These are phyloP conservation scores for Rhizoclosmatium globosum DNA, from an alignment of 192 early-diverging fungal genomes.

Conservation along the genomic window DNA sequence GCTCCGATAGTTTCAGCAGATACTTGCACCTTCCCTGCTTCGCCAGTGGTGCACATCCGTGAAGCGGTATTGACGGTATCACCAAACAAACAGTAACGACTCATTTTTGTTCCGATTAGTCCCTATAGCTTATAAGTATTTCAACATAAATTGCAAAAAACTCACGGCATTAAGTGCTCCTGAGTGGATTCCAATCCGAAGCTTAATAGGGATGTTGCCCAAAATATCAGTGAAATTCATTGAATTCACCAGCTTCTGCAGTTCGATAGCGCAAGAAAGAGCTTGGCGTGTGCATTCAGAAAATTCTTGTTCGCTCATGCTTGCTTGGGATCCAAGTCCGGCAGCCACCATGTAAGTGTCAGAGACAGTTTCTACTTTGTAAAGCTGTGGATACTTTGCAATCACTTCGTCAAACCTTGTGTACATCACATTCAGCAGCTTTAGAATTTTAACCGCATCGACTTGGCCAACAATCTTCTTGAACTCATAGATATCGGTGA, in stretches of 20 bases:
- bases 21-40: slow-evolving; percentile 44
- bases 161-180: slow-evolving; percentile 42
- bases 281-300: slow-evolving; percentile 23
- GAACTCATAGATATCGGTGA: slow-evolving; percentile 36
- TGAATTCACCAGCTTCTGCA: slow-evolving; percentile 7
- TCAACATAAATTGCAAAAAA: not conserved
- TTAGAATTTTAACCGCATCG: slow-evolving; percentile 26
- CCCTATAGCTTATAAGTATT: slow-evolving; percentile 34
- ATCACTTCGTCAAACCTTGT: slow-evolving; percentile 36
- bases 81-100: slow-evolving; percentile 52
- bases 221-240: slow-evolving; percentile 15
- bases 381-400: slow-evolving; percentile 13
- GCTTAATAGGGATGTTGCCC: slow-evolving; percentile 29
- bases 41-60: slow-evolving; percentile 46
- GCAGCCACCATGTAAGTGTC: slow-evolving; percentile 44
- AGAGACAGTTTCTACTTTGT: slow-evolving; percentile 38
- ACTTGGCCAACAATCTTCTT: slow-evolving; percentile 6
- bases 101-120: slow-evolving; percentile 53
- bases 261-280: slow-evolving; percentile 18
- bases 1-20: slow-evolving; percentile 30
- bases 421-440: slow-evolving; percentile 31
- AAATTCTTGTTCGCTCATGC: slow-evolving; percentile 7
- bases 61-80: slow-evolving; percentile 51
- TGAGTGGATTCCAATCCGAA: slow-evolving; percentile 48
- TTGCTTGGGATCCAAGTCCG: slow-evolving; percentile 6